Conservation (phyloP, 2,329 filamentous ascomycete genomes). For the Purpureocillium lavendulum region DNA sequence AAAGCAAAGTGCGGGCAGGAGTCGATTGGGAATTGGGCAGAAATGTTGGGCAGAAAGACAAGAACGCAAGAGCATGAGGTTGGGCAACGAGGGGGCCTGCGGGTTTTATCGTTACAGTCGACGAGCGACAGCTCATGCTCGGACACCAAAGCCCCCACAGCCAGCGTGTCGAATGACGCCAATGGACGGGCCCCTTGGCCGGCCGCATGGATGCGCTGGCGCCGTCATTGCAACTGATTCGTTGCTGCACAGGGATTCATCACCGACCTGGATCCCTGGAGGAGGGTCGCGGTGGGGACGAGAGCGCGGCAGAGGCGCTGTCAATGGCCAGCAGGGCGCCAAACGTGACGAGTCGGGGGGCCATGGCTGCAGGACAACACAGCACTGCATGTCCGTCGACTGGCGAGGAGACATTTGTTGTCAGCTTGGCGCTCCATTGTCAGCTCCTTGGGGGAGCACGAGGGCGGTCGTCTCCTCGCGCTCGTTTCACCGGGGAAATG, state of each 20-base stretch:
- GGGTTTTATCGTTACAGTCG: constrained; percentile 37
- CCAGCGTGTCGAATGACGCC: constrained; percentile 10
- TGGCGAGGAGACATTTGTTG: constrained; percentile 1
- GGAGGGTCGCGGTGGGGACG: constrained; percentile 15
- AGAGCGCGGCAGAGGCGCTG: constrained; percentile 28
- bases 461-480: neutral
- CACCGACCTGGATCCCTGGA: constrained; percentile 28
- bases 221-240: constrained; percentile 28
- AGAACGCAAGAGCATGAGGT: constrained; percentile 18
- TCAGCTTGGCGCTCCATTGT: neutral
- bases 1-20: constrained; percentile 12
- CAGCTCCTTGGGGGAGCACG: neutral
- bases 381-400: constrained; percentile 26
- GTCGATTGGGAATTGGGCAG: constrained; percentile 25
- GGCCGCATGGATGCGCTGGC: constrained; percentile 41
- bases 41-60: constrained; percentile 30
- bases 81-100: constrained; percentile 36
- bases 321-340: constrained; percentile 24
- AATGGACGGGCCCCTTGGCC: constrained; percentile 30
- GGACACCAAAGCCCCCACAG: constrained; percentile 13
- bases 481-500: no score
- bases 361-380: constrained; percentile 36
- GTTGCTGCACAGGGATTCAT: constrained; percentile 22
- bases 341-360: constrained; percentile 27
- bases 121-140: constrained; percentile 16